Conservation (phyloP, 108 stramenopile species). For the Cyclotella choctawhatcheeana region DNA sequence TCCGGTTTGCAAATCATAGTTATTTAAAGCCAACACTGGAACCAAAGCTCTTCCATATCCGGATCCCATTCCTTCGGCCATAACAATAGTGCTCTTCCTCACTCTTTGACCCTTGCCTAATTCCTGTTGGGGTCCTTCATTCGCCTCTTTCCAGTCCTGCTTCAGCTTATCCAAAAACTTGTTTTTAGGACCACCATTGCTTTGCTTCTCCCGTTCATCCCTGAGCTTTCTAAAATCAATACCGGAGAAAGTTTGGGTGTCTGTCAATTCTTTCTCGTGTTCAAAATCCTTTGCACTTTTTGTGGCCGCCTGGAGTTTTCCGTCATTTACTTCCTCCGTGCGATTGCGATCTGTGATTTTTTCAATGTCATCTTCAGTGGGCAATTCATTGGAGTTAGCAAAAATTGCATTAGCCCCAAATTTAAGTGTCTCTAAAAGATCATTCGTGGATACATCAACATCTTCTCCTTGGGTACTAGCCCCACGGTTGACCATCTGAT, state of each 20-base stretch:
- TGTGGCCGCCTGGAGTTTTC: conserved; percentile 42
- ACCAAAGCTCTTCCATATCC: conserved; percentile 61
- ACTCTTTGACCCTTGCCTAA: conserved; percentile 51
- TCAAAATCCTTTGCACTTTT: conserved; percentile 58
- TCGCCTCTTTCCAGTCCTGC: conserved; percentile 36
- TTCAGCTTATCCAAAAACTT: conserved; percentile 41
- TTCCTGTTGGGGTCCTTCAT: conserved; percentile 39
- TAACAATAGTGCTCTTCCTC: conserved; percentile 58
- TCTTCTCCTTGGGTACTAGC: conserved; percentile 50
- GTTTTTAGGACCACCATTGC: conserved; percentile 44
- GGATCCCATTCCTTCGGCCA: conserved; percentile 53
- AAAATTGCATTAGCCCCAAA: conserved; percentile 77
- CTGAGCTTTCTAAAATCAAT: conserved; percentile 66
- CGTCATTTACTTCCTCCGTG: conserved; percentile 48
- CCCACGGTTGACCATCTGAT: conserved; percentile 79
- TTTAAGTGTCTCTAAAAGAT: conserved; percentile 59
- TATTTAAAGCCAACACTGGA: conserved; percentile 67
- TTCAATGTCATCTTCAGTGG: conserved; percentile 79
- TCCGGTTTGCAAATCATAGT: conserved; percentile 64
- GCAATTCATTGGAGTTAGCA: conserved; percentile 52
- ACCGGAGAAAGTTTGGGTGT: conserved; percentile 51
- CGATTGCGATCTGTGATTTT: conserved; percentile 78
- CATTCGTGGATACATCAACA: conserved; percentile 65
- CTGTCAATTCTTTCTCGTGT: conserved; percentile 51
- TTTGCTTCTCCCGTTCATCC: conserved; percentile 44